Evolutionary conservation across 2,329 filamentous ascomycete species (phyloP), one percentile per base, ranked within the genome.

Genomic region (Pseudopyricularia javanii): DNA sequence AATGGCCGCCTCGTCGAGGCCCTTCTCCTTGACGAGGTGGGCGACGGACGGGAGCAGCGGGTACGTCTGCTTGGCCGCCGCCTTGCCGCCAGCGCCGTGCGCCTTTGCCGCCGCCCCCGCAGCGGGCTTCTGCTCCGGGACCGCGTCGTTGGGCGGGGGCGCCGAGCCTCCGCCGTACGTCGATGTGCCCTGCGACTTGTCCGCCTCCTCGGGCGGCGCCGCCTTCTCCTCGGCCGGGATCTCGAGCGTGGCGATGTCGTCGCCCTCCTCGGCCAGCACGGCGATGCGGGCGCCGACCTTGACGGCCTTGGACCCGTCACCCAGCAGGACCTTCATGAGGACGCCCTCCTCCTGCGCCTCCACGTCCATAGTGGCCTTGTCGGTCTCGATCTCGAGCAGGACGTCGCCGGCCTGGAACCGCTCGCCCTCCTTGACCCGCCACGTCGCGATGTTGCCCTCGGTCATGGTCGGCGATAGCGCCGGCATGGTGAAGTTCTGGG

Each of bases 361-460:
- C 26, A 95, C 89, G 61, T 95, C 90, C 88, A 95, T 95, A 54
- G 88, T 88, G 53, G 89, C 89, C 76, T 95, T 95, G 70, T 95
- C 89, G 55, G 89, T 95, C 73, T 95, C 89, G 66, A 95, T 93
- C 70, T 95, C 89, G 55, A 95, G 81, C 51, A 95, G 76, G 32
- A 95, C 88, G 67, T 95, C 89, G 59, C 89, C 89, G 54, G 88
- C 86, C 50, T 79, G 75, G 68, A 89, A 95, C 51, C 80, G 77
- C 60, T 93, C 87, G 65, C 88, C 89, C 72, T 94, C 89, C 69
- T 91, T 91, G 62, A 94, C 78, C 68, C 83, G 86, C 89, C 89
- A 95, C 56, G 70, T 80, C 49, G 86, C 79, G 63, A 95, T 94
- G 69, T 89, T 93, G 56, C 89, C 89, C 70, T 95, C 89, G 57